Evolutionary conservation across 768 basidiomycete genomes (phyloP), one percentile per base, ranked within the genome.

Genomic region (Lepiota brunneoincarnata): DNA sequence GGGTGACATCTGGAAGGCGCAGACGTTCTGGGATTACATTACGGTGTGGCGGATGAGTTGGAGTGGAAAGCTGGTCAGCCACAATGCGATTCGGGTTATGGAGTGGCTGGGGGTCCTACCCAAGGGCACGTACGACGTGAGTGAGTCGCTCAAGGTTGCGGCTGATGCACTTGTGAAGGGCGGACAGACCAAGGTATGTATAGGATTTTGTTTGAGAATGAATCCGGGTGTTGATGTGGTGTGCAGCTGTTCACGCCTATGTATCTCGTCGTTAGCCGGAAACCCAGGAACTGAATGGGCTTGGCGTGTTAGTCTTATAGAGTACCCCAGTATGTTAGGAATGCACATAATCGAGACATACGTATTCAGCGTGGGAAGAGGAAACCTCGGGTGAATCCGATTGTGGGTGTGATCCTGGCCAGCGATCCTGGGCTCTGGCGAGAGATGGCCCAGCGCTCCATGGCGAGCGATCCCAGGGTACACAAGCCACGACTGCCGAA

Each of bases 21-120:
- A 99, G 75, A 98, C 95, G 1, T 65, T 83, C 34, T 97, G 93
- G 91, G 97, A 98, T 68, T 85, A 84, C 59, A 74, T 93, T 59
- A 90, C 87, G 9, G 88, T 91, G 34, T 92, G 88, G 87, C 80
- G 95, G 49, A 96, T 90, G 77, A 93, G 90, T 70, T 86, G 82
- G 81, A 84, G 87, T 57, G 97, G 97, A 20, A 82, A 82, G 66
- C 67, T 93, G 39, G 79, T 97, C 49, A 93, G 87, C 37, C 93
- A 95, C 63, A 90, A 84, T 55, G 84, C 78, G 0, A 74, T 97
- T 41, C 82, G 88, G 68, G 23, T 85, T 4, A 67, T 96, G 64
- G 97, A 99, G 76, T 75, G 80, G 69, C 0, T 91, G 34, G 81
- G 93, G 0, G 6, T 96, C 14, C 72, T 95, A 11, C 97, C 97